These are phyloP conservation scores for Yamadazyma atlantica DNA, from an alignment of 1,139 yeast genomes.

Conservation along the genomic window DNA sequence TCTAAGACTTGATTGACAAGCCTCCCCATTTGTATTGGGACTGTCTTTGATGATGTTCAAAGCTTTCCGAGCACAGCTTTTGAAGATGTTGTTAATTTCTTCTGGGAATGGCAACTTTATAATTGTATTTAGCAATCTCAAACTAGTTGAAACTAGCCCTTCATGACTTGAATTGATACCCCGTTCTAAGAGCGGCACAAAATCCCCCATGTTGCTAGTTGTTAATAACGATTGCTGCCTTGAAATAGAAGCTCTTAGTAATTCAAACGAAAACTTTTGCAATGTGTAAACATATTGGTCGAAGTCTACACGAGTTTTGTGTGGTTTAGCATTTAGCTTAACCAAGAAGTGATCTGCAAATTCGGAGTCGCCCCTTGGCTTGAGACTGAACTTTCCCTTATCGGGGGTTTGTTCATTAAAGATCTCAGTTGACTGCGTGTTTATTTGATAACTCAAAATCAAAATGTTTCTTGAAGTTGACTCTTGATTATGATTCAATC, in stretches of 20 bases:
- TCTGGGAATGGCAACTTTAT: conserved; percentile 64
- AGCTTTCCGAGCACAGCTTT: conserved; percentile 60
- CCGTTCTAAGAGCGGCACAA: conserved; percentile 68
- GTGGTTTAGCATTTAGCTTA: conserved; percentile 58
- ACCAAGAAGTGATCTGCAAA: conserved; percentile 68
- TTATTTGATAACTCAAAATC: conserved; percentile 72
- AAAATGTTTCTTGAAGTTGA: conserved; percentile 61
- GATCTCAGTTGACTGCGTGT: conserved; percentile 50
- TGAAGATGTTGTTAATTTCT: conserved; percentile 52
- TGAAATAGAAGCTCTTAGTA: conserved; percentile 69
- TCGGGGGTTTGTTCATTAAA: conserved; percentile 10
- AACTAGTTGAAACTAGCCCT: conserved; percentile 65
- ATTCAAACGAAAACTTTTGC: conserved; percentile 77
- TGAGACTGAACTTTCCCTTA: conserved; percentile 4
- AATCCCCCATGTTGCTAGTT: conserved; percentile 63
- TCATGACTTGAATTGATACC: conserved; percentile 70
- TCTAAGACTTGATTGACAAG: conserved; percentile 80
- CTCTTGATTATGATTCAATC: conserved; percentile 70
- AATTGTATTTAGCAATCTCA: conserved; percentile 61
- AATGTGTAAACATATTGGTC: conserved; percentile 55
- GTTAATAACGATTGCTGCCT: conserved; percentile 59
- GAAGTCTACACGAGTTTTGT: conserved; percentile 51
- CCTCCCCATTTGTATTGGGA: conserved; percentile 74
- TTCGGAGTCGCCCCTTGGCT: conserved; percentile 8
- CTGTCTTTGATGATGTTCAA: conserved; percentile 69